phyloP scores from a whole-genome alignment of 805 yeast species.

The Candida coquimbonensis region DNA sequence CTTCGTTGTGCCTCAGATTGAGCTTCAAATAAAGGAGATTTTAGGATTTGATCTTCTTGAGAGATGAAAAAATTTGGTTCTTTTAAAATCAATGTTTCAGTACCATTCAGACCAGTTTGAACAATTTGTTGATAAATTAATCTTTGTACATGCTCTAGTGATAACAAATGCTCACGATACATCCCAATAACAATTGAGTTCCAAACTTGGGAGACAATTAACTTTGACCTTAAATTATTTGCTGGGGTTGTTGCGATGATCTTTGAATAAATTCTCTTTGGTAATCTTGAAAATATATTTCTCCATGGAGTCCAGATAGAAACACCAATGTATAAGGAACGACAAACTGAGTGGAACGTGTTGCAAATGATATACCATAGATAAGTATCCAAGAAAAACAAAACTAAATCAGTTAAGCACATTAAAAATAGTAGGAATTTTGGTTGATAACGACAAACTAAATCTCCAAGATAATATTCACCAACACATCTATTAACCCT shows the following conservation, averaged over 20 bases:
- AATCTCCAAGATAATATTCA: constrained; percentile 46
- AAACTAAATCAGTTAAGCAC: constrained; percentile 52
- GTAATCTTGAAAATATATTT: constrained; percentile 67
- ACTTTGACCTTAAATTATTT: constrained; percentile 94
- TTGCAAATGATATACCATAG: constrained; percentile 83
- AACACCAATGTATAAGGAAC: constrained; percentile 68
- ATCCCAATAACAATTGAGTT: constrained; percentile 95
- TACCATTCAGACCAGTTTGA: constrained; percentile 27
- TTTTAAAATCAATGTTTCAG: constrained; percentile 37
- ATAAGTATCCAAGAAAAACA: constrained; percentile 76
- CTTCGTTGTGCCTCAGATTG: constrained; percentile 78
- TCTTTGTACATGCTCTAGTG: constrained; percentile 96
- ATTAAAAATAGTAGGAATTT: constrained; percentile 46
- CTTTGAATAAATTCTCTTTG: constrained; percentile 69
- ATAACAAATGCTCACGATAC: constrained; percentile 98
- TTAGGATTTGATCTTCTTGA: constrained; percentile 69
- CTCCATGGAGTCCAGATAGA: constrained; percentile 90
- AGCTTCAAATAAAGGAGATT: constrained; percentile 47
- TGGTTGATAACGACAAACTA: constrained; percentile 53
- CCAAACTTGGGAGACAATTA: constrained; percentile 96
- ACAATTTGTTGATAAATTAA: constrained; percentile 88
- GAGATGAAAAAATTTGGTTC: constrained; percentile 78
- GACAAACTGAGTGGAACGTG: constrained; percentile 61
- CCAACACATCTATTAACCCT: constrained; percentile 52
- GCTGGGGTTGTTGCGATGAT: constrained; percentile 57